Percentiles rank a stretch among this genome's conserved stretches.
phyloP scores from a whole-genome alignment of 495 filamentous ascomycete species.

The Daldinia bambusicola region DNA sequence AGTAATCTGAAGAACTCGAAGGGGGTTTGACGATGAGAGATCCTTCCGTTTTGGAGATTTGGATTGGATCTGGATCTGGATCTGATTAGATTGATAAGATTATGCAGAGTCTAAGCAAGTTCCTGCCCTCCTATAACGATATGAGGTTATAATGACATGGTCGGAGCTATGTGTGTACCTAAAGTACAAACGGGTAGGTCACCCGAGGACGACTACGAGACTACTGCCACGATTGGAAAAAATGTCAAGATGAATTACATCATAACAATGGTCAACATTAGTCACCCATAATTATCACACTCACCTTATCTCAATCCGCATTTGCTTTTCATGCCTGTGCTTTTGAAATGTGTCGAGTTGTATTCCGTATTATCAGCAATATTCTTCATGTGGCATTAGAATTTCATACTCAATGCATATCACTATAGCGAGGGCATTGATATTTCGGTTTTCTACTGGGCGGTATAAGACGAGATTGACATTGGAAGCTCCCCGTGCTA shows the following conservation, averaged over 20 bases:
- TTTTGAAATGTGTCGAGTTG: too few species aligned
- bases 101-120: constrained; percentile 24
- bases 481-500: neutral
- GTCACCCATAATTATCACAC: too few species aligned
- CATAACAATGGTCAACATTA: too few species aligned
- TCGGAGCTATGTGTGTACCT: neutral
- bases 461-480: neutral
- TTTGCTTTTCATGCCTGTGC: too few species aligned
- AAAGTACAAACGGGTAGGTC: neutral
- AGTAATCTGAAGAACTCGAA: constrained; percentile 10
- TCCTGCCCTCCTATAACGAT: constrained; percentile 9
- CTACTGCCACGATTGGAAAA: too few species aligned
- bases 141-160: constrained; percentile 32
- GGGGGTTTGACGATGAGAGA: constrained; percentile 8
- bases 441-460: neutral
- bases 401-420: neutral
- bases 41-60: constrained; percentile 2
- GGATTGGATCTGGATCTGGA: constrained; percentile 10
- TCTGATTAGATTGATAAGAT: constrained; percentile 45
- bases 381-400: neutral
- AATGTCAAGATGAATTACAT: too few species aligned
- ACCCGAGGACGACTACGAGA: too few species aligned
- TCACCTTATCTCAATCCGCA: too few species aligned
- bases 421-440: neutral
- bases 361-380: too few species aligned